Conservation (phyloP, 345 rosid species). For the Nasturtium officinale region DNA sequence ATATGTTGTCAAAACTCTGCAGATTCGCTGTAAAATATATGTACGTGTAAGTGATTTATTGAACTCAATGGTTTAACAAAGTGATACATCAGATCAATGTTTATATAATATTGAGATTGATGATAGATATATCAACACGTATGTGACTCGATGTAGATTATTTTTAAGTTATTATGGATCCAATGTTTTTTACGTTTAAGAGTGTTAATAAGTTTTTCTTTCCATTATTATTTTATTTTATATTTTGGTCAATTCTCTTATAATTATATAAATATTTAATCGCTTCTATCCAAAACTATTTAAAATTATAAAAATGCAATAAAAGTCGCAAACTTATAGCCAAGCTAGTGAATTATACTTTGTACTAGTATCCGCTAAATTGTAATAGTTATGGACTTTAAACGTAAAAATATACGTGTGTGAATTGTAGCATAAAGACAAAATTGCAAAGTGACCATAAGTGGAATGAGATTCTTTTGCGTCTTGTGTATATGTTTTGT, state of each 20-base stretch:
- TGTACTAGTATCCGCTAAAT: neutral
- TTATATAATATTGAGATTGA: neutral
- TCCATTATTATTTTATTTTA: neutral
- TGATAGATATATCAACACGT: neutral
- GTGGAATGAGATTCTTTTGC: neutral
- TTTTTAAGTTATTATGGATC: neutral
- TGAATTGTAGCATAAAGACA: neutral
- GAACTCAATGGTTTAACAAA: constrained; percentile 6
- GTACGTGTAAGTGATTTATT: constrained; percentile 1
- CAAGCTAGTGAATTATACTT: neutral
- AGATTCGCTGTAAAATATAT: neutral
- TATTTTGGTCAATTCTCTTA: neutral
- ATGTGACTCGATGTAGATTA: neutral
- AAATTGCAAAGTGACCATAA: neutral
- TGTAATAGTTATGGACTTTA: neutral
- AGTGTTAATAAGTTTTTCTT: neutral
- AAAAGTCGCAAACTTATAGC: neutral
- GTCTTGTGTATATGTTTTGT: neutral
- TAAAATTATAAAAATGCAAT: neutral
- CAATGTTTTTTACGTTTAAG: neutral
- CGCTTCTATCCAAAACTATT: neutral
- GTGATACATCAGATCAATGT: neutral
- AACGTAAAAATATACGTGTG: neutral
- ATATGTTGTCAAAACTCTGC: neutral
- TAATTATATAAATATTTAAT: neutral